Percentiles rank a stretch among this genome's conserved stretches.
Conservation (phyloP, 306 rosid genomes). For the Hippophae rhamnoides region DNA sequence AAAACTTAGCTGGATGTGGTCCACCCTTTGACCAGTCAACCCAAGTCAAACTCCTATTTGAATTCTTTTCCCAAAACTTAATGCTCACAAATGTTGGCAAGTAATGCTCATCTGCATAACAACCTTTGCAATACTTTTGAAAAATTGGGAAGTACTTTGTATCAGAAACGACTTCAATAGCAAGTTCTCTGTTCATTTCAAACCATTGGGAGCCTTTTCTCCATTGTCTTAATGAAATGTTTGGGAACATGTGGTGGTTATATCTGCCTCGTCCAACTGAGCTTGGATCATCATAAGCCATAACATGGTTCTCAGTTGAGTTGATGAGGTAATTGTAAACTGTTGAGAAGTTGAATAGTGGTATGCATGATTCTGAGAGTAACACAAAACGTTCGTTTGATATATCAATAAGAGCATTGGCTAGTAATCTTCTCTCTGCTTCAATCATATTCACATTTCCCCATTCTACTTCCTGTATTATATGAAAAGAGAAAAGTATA, state of each 20-base stretch:
- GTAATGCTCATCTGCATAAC: conserved; percentile 78
- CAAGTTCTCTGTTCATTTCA: conserved; percentile 57
- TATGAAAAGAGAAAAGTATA: neutral
- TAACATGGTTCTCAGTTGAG: conserved; percentile 43
- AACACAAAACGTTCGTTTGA: conserved; percentile 72
- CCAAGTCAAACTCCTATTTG: conserved; percentile 73
- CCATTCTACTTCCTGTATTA: conserved; percentile 57
- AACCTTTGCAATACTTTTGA: conserved; percentile 33
- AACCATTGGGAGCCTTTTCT: conserved; percentile 89
- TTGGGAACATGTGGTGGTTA: conserved; percentile 43
- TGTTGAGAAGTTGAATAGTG: conserved; percentile 70
- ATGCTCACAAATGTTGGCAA: conserved; percentile 59
- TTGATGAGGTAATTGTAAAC: conserved; percentile 49
- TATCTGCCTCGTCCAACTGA: conserved; percentile 58
- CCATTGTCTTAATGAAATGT: conserved; percentile 43
- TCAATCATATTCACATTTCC: conserved; percentile 72
- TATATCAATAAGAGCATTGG: conserved; percentile 71
- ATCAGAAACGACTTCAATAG: conserved; percentile 54
- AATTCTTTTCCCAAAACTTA: conserved; percentile 36
- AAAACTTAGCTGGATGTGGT: conserved; percentile 53
- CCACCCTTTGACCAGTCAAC: conserved; percentile 80
- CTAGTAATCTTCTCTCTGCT: conserved; percentile 74
- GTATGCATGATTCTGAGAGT: conserved; percentile 74
- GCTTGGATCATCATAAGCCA: conserved; percentile 55
- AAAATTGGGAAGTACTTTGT: conserved; percentile 45